phyloP scores from a whole-genome alignment of 2,329 filamentous ascomycete species.

The Metarhizium anisopliae region DNA sequence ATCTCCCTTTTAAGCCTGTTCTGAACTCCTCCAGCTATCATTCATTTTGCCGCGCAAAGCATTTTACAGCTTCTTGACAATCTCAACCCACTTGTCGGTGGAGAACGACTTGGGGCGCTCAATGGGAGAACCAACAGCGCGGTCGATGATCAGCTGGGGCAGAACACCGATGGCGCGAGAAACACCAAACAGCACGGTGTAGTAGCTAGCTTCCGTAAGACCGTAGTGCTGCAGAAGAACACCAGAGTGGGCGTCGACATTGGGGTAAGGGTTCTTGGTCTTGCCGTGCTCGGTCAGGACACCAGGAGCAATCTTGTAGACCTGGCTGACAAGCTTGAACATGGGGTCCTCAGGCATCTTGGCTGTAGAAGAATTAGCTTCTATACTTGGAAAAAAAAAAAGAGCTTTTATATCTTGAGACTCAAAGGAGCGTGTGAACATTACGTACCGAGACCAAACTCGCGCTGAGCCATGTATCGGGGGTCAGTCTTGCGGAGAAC shows the following conservation, averaged over 20 bases:
- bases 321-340: conserved; percentile 99
- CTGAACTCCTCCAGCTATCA: background rate
- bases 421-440: background rate
- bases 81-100: conserved; percentile 92
- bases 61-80: conserved; percentile 80
- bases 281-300: conserved; percentile 99
- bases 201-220: conserved; percentile 97
- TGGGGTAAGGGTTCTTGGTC: conserved; percentile 99
- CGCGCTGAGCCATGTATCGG: conserved; percentile 96
- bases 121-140: conserved; percentile 90
- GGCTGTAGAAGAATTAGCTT: conserved; percentile 33
- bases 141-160: conserved; percentile 99
- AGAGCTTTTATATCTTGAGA: background rate
- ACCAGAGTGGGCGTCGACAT: conserved; percentile 97
- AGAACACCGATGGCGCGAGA: conserved; percentile 97
- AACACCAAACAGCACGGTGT: conserved; percentile 99
- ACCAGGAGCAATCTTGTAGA: conserved; percentile 98
- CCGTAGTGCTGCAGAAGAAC: conserved; percentile 99
- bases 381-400: background rate
- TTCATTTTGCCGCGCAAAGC: background rate
- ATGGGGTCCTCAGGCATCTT: conserved; percentile 95
- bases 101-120: conserved; percentile 99
- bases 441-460: conserved; percentile 65
- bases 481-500: conserved; percentile 99
- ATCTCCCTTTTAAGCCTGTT: background rate